Conservation (phyloP, 2,329 filamentous ascomycete species). For the Talaromyces sp. region DNA sequence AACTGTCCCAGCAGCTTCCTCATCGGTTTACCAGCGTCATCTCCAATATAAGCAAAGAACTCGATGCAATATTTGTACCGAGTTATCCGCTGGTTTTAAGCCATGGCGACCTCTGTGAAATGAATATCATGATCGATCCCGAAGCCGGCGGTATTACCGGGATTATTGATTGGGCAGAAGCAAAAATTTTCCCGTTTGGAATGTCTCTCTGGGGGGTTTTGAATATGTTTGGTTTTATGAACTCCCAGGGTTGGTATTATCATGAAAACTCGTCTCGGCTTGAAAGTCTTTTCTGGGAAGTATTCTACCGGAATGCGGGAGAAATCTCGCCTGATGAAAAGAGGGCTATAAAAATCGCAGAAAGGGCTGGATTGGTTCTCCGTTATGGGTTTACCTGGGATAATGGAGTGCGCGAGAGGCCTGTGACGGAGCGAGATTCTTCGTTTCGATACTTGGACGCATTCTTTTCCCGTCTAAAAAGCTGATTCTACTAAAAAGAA, state of each 20-base stretch:
- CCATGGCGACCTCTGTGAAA: slow-evolving; percentile 13
- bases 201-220: not conserved
- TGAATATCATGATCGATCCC: slow-evolving; percentile 14
- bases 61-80: slow-evolving; percentile 10
- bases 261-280: not conserved
- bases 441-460: not conserved
- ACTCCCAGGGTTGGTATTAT: not conserved
- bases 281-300: not conserved
- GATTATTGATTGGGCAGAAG: not conserved
- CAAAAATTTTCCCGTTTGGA: not conserved
- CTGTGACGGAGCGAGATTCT: not conserved
- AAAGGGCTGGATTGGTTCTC: not conserved
- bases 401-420: not conserved
- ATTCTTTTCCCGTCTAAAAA: not conserved
- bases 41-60: slow-evolving; percentile 4
- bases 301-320: not conserved
- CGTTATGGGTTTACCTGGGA: not conserved
- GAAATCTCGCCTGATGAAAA: not conserved
- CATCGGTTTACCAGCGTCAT: slow-evolving; percentile 8
- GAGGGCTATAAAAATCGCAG: not conserved
- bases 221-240: not conserved
- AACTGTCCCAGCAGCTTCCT: slow-evolving; percentile 9
- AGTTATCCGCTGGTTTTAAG: slow-evolving; percentile 12
- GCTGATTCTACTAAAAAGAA: not conserved
- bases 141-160: not conserved